Conservation (phyloP, 2,329 filamentous ascomycete genomes). For the Penicillium sp. region DNA sequence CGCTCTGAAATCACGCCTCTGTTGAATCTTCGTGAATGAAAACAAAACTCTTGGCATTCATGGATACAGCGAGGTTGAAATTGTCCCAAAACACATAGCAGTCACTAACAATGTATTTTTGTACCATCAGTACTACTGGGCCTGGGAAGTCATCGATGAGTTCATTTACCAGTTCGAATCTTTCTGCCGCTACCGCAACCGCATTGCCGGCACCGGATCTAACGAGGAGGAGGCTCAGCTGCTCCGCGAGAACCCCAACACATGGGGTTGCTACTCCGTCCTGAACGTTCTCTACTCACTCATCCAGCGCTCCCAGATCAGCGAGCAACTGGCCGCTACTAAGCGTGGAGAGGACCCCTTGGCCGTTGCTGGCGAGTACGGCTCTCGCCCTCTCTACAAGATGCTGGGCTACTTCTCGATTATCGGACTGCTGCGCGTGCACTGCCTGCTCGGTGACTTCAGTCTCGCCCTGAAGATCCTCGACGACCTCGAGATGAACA, state of each 20-base stretch:
- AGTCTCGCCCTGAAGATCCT: conserved; percentile 97
- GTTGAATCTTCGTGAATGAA: background rate
- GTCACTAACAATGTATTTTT: conserved; percentile 13
- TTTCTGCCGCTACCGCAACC: conserved; percentile 95
- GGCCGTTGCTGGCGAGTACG: conserved; percentile 91
- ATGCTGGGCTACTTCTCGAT: conserved; percentile 99
- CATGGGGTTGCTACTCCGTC: conserved; percentile 99
- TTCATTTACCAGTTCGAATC: conserved; percentile 99
- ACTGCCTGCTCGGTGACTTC: conserved; percentile 96
- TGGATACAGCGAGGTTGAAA: background rate
- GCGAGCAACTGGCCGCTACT: conserved; percentile 91
- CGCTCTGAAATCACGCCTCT: background rate
- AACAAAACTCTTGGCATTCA: background rate
- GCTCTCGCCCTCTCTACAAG: conserved; percentile 88
- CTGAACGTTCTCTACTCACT: conserved; percentile 99
- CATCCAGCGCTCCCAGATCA: conserved; percentile 97
- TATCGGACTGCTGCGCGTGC: conserved; percentile 92
- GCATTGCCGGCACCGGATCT: conserved; percentile 75
- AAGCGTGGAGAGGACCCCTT: conserved; percentile 90
- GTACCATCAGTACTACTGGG: conserved; percentile 84
- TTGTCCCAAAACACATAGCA: background rate
- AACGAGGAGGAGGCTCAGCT: conserved; percentile 92
- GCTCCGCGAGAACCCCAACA: conserved; percentile 95
- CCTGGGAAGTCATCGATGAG: conserved; percentile 99
- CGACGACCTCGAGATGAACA: conserved; percentile 99